Evolutionary conservation across 257 asterid genomes (phyloP).

Genomic region (Lycium ferocissimum): DNA sequence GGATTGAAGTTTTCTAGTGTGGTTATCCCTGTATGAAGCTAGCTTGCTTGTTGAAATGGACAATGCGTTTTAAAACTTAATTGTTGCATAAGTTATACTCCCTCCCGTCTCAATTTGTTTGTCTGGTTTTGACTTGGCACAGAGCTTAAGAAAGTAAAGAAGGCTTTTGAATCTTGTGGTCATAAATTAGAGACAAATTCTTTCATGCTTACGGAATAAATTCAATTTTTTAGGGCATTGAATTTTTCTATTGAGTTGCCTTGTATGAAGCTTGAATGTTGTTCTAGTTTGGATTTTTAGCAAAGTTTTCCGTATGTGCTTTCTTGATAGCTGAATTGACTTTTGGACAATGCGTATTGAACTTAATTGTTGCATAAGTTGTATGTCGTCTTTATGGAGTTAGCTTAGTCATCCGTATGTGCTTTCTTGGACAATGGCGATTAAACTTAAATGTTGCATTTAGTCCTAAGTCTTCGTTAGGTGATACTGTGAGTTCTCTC

Average conservation of each 20-base stretch:
- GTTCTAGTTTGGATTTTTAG: neutral
- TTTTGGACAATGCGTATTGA: conserved; percentile 29
- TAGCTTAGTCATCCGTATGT: neutral
- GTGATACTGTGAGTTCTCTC: neutral
- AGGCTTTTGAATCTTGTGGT: no score
- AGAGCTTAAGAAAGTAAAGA: no score
- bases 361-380: conserved; percentile 6
- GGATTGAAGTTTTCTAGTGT: no score
- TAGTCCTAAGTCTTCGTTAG: neutral
- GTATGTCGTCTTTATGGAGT: neutral
- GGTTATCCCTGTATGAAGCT: no score
- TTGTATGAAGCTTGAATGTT: neutral
- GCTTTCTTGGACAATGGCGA: conserved; percentile 24
- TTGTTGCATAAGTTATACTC: no score
- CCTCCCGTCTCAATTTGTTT: no score
- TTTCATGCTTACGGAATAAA: neutral
- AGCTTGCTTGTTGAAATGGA: no score
- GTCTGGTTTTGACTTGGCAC: no score
- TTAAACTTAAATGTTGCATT: neutral
- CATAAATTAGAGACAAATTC: neutral
- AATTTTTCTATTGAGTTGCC: neutral
- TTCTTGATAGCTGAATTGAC: neutral
- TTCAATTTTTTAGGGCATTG: conserved; percentile 10
- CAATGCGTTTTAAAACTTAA: no score
- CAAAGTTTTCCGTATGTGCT: neutral